Evolutionary conservation across 805 yeast genomes (phyloP).

Genomic region (Monosporozyma servazzii): DNA sequence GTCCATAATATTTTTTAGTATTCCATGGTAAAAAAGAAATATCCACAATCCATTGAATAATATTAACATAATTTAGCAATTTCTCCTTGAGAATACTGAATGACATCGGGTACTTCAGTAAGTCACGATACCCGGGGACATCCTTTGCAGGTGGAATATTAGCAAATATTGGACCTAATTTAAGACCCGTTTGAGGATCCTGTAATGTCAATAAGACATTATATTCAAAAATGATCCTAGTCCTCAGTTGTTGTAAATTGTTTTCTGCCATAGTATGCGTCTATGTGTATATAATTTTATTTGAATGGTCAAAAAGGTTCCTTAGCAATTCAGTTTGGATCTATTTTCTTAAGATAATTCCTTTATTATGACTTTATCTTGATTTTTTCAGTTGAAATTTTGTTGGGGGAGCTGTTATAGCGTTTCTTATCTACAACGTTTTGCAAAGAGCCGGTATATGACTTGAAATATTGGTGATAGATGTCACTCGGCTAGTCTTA

Average conservation of each 20-base stretch:
- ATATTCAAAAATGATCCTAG: constrained; percentile 10
- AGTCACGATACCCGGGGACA: constrained; percentile 67
- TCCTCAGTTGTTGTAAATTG: background rate
- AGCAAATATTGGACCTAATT: constrained; percentile 25
- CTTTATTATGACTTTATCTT: background rate
- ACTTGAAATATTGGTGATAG: background rate
- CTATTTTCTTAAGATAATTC: too few relatives aligned
- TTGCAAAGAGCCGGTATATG: background rate
- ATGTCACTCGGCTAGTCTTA: background rate
- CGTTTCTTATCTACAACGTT: background rate
- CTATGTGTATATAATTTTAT: background rate
- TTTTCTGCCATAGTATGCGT: background rate
- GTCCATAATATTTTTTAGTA: constrained; percentile 74
- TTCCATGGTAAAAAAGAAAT: constrained; percentile 83
- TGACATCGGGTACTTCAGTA: constrained; percentile 74
- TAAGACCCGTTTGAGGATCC: constrained; percentile 21
- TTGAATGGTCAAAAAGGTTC: background rate
- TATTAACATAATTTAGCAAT: constrained; percentile 47
- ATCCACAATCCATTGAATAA: constrained; percentile 67
- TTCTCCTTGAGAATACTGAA: constrained; percentile 59
- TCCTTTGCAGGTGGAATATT: constrained; percentile 58
- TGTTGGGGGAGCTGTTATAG: background rate
- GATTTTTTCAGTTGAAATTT: background rate
- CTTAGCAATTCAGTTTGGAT: background rate
- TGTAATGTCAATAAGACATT: constrained; percentile 19